These are phyloP conservation scores for Hymenoscyphus linearis DNA, from an alignment of 2,329 filamentous ascomycete genomes.

Conservation along the genomic window DNA sequence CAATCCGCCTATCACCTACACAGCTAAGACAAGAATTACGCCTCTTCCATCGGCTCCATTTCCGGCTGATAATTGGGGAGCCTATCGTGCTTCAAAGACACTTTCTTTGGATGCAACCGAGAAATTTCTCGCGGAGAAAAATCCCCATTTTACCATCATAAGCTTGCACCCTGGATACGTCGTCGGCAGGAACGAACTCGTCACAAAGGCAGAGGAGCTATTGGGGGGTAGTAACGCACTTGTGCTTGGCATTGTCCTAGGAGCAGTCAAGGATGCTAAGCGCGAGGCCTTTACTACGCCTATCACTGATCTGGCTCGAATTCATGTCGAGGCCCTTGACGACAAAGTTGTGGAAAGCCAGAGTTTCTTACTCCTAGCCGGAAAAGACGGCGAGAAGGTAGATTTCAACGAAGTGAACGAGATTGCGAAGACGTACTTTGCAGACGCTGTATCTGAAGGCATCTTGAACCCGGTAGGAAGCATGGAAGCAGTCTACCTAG, in stretches of 20 bases:
- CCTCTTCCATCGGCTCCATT: slow-evolving; percentile 11
- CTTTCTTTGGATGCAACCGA: slow-evolving; percentile 24
- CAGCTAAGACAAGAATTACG: background rate
- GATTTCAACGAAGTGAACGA: slow-evolving; percentile 3
- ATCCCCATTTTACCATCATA: slow-evolving; percentile 15
- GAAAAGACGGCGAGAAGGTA: background rate
- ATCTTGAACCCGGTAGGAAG: slow-evolving; percentile 5
- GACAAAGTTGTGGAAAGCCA: slow-evolving; percentile 1
- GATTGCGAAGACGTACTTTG: slow-evolving; percentile 8
- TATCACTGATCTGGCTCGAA: slow-evolving; percentile 7
- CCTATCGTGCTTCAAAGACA: slow-evolving; percentile 27
- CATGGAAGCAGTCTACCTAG: background rate
- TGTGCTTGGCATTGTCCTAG: slow-evolving; percentile 1
- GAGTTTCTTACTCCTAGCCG: slow-evolving; percentile 1
- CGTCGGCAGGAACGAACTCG: slow-evolving; percentile 13
- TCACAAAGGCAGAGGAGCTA: background rate
- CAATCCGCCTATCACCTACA: slow-evolving; percentile 2
- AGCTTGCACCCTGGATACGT: slow-evolving; percentile 17
- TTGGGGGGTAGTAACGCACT: slow-evolving; percentile 3
- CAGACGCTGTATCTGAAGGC: background rate
- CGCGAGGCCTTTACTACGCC: slow-evolving; percentile 1
- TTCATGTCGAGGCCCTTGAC: slow-evolving; percentile 15
- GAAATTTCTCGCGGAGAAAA: slow-evolving; percentile 19
- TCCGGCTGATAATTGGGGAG: slow-evolving; percentile 17
- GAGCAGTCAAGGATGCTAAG: background rate